Evolutionary conservation across 2,329 filamentous ascomycete genomes (phyloP), one percentile per base, ranked within the genome.

Genomic region (Fusarium sp.): DNA sequence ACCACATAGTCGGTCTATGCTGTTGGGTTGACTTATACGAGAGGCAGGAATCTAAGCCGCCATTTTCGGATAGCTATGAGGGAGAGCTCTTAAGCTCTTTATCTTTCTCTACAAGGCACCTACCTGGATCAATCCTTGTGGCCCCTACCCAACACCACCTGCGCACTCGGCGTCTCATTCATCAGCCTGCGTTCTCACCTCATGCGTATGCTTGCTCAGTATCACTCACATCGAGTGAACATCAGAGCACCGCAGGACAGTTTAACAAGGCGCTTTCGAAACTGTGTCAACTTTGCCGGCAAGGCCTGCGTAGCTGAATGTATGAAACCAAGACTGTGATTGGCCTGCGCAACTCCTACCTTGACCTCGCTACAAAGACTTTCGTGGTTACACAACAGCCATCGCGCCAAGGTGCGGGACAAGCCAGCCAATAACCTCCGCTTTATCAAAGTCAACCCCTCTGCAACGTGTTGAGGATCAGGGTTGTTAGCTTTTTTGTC

Each of bases 321-420:
- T 42, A 42, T 30, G 47, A 44, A 50, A 36, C 18, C 32, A 60
- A 45, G 55, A 45, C 56, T 52, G 52, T 66, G 64, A 75, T 74
- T 74, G 72, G 72, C 50, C 44, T 62, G 52, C 66, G 44, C 56
- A 64, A 51, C 64, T 36, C 39, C 30, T 55, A 34, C 65, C 59
- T 62, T 62, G 68, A 54, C 64, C 65, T 65, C 60, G 36, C 55
- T 58, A 34, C 56, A 62, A 58, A 73, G 50, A 63, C 50, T 32
- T 56, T 73, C 45, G 28, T 52, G 54, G 72, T 75, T 75, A 70
- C 72, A 75, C 72, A 56, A 75, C 72, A 75, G 50, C 69, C 58
- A 70, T 59, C 28, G 55, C 68, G 69, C 45, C 47, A 63, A 61
- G 61, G 51, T 45, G 62, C 47, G 62, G 70, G 28, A 48, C n/a